phyloP scores from a whole-genome alignment of 257 asterid genomes.

The Schizonepeta tenuifolia region DNA sequence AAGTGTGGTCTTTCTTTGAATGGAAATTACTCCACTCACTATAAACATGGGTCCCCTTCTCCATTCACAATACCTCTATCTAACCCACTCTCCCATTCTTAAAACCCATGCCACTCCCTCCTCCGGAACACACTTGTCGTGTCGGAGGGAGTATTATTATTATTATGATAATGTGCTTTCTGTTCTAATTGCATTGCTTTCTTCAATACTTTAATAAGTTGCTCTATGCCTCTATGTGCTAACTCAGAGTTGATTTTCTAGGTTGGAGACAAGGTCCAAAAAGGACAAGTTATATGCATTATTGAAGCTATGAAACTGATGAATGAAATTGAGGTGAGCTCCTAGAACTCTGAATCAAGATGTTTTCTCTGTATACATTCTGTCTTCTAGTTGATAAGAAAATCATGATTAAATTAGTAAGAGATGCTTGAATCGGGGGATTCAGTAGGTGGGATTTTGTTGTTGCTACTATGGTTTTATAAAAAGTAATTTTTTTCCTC shows the following conservation, averaged over 20 bases:
- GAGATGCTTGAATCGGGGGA: conserved; percentile 15
- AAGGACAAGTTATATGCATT: conserved; percentile 70
- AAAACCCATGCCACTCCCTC: no score
- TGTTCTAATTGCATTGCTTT: neutral
- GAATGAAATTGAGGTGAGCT: conserved; percentile 74
- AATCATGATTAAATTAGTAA: neutral
- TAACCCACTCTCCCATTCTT: no score
- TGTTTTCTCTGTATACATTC: conserved; percentile 3
- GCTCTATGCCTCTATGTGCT: neutral
- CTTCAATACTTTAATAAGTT: neutral
- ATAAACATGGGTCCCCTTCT: no score
- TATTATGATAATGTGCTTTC: neutral
- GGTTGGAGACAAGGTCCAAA: conserved; percentile 77
- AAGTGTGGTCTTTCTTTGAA: no score
- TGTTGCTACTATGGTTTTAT: neutral
- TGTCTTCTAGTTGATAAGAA: conserved; percentile 5
- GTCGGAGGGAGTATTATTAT: no score
- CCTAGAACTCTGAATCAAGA: conserved; percentile 12
- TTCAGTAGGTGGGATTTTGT: neutral
- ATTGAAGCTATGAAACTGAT: conserved; percentile 82
- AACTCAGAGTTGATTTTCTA: conserved; percentile 27
- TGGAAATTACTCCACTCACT: no score
- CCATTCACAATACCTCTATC: no score
- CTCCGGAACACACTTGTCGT: no score
- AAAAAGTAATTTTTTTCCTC: neutral